These are phyloP conservation scores for Phytophthora citricola DNA, from an alignment of 352 stramenopile genomes.

Conservation along the genomic window DNA sequence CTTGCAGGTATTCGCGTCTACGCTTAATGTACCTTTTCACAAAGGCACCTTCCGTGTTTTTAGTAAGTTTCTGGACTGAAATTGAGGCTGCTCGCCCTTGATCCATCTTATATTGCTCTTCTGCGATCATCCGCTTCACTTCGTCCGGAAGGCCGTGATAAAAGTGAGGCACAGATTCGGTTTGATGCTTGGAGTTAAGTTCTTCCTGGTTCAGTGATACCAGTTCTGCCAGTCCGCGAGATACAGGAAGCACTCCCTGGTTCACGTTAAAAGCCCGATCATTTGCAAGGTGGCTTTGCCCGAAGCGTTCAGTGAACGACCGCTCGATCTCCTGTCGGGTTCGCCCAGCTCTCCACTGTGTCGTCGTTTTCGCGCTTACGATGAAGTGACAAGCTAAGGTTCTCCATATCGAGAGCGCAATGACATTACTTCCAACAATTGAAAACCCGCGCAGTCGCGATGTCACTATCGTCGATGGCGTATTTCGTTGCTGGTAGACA, in stretches of 20 bases:
- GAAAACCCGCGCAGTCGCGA: constrained; percentile 46
- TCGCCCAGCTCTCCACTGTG: constrained; percentile 46
- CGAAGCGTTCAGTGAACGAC: constrained; percentile 62
- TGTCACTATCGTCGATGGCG: constrained; percentile 1
- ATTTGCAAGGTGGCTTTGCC: constrained; percentile 57
- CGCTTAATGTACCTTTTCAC: constrained; percentile 69
- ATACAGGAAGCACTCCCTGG: constrained; percentile 38
- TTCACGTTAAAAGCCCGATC: constrained; percentile 55
- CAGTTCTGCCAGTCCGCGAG: constrained; percentile 42
- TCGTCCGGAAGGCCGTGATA: constrained; percentile 77
- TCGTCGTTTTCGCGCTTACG: constrained; percentile 51
- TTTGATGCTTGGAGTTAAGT: constrained; percentile 21
- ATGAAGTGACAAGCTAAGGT: constrained; percentile 48
- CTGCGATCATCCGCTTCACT: constrained; percentile 76
- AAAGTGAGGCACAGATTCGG: constrained; percentile 68
- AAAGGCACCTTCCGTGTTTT: constrained; percentile 67
- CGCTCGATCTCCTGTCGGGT: constrained; percentile 28
- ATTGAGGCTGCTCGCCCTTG: constrained; percentile 18
- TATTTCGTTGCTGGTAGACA: constrained; percentile 7
- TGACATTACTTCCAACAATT: constrained; percentile 41
- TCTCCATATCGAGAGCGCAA: constrained; percentile 51
- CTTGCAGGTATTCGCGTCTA: constrained; percentile 47
- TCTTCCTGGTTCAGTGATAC: constrained; percentile 56
- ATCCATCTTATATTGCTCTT: constrained; percentile 49
- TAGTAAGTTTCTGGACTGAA: constrained; percentile 45